These are phyloP conservation scores for Ascobolus immersus DNA, from an alignment of 495 filamentous ascomycete species.

Conservation along the genomic window DNA sequence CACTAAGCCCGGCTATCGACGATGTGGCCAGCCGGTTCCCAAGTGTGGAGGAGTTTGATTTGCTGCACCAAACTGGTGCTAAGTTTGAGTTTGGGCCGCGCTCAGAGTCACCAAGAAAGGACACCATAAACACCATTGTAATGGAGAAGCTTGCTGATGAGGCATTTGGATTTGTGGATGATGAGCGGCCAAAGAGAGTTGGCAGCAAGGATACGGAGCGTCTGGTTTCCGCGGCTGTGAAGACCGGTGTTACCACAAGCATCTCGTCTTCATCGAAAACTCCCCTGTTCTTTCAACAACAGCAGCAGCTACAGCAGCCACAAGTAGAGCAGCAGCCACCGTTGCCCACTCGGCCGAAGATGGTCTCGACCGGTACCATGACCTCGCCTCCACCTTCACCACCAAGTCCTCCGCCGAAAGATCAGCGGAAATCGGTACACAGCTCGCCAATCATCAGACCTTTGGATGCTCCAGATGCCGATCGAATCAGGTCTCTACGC, in stretches of 20 bases:
- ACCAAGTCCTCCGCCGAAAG: slow-evolving; percentile 26
- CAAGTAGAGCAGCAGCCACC: no score
- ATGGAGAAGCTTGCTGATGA: slow-evolving; percentile 72
- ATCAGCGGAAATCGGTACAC: slow-evolving; percentile 18
- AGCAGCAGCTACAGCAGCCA: slow-evolving; percentile 14
- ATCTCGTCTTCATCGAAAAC: no score
- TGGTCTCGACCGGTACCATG: slow-evolving; percentile 91
- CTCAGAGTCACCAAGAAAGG: slow-evolving; percentile 22
- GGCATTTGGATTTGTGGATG: slow-evolving; percentile 58
- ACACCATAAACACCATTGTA: slow-evolving; percentile 47
- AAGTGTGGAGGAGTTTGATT: slow-evolving; percentile 73
- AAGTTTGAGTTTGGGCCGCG: slow-evolving; percentile 66
- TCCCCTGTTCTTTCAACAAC: no score
- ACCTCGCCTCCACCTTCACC: slow-evolving; percentile 38
- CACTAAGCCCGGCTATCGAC: slow-evolving; percentile 29
- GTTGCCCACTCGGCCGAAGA: slow-evolving; percentile 35
- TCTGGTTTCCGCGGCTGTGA: slow-evolving; percentile 16
- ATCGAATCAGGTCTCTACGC: no score
- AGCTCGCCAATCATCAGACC: slow-evolving; percentile 4
- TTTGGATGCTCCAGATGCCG: no score
- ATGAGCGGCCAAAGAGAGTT: no score
- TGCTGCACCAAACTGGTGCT: slow-evolving; percentile 59
- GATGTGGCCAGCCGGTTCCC: slow-evolving; percentile 72
- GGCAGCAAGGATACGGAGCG: no score
- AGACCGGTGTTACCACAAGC: slow-evolving; percentile 11